Conservation (phyloP, 805 yeast species). For the Hyphopichia homilentoma region DNA sequence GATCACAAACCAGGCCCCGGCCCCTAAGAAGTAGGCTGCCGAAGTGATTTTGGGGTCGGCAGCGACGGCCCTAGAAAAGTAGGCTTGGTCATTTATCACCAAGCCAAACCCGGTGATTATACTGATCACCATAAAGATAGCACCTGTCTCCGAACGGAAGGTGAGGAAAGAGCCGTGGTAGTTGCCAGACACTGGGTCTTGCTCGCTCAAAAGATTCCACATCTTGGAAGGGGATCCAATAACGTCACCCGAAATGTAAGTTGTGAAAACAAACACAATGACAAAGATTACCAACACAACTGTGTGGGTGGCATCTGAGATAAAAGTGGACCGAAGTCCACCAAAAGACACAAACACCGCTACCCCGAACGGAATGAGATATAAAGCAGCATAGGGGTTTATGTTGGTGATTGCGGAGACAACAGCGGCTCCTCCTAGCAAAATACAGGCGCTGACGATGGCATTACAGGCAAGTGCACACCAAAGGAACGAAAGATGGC, state of each 20-base stretch:
- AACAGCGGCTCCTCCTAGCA: conserved; percentile 41
- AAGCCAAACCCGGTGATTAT: conserved; percentile 21
- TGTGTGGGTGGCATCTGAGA: conserved; percentile 24
- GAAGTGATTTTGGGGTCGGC: conserved; percentile 17
- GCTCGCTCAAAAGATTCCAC: conserved; percentile 18
- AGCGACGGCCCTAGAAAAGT: conserved; percentile 23
- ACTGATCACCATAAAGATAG: conserved; percentile 15
- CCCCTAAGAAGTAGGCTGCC: conserved; percentile 21
- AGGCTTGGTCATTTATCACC: conserved; percentile 20
- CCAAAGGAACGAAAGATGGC: conserved; percentile 20
- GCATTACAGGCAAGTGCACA: conserved; percentile 22
- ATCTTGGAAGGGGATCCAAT: conserved; percentile 22
- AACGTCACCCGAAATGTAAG: conserved; percentile 14
- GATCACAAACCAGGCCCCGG: conserved; percentile 22
- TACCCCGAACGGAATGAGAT: conserved; percentile 21
- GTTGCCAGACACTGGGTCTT: conserved; percentile 11
- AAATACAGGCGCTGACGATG: conserved; percentile 19
- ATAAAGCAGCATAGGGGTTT: conserved; percentile 17
- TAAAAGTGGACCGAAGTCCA: conserved; percentile 23
- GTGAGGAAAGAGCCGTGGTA: conserved; percentile 13
- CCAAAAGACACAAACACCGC: conserved; percentile 20
- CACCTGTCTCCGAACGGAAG: conserved; percentile 17
- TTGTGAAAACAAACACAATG: conserved; percentile 15
- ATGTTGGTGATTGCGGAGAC: conserved; percentile 9
- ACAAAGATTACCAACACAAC: conserved; percentile 17